These are phyloP conservation scores for Auxenochlorella protothecoides DNA, from an alignment of 139 green algal species.

Conservation along the genomic window DNA sequence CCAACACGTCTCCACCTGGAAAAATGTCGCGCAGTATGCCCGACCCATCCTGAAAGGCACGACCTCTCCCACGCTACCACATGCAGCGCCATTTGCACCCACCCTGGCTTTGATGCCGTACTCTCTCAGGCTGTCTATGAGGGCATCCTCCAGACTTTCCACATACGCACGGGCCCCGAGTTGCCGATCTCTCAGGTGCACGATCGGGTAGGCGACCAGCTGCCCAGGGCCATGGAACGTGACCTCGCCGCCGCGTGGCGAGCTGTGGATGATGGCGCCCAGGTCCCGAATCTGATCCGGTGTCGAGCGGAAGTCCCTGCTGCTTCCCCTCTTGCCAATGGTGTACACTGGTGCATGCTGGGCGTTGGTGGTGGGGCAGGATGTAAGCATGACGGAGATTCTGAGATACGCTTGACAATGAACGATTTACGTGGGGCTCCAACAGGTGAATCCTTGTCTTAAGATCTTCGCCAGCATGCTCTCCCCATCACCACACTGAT, in stretches of 20 bases:
- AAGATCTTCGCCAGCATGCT: no score
- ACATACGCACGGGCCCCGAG: conserved; percentile 77
- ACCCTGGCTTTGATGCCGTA: conserved; percentile 39
- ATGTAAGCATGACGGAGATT: no score
- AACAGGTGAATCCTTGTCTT: no score
- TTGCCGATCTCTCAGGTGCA: conserved; percentile 48
- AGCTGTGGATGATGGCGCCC: not conserved
- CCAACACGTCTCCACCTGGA: not conserved
- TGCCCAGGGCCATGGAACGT: conserved; percentile 90
- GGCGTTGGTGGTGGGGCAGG: not conserved
- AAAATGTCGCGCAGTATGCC: no score
- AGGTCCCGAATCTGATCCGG: no score
- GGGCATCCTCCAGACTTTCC: conserved; percentile 77
- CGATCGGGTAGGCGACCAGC: conserved; percentile 84
- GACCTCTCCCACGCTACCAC: no score
- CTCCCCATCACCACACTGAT: no score
- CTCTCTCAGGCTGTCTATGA: conserved; percentile 45
- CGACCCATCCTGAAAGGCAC: no score
- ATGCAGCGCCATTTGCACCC: not conserved
- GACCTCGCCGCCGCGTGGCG: conserved; percentile 65
- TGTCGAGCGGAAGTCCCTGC: no score
- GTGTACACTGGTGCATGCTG: conserved; percentile 77
- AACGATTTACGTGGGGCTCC: no score
- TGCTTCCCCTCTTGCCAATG: conserved; percentile 65
- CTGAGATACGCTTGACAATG: no score